Evolutionary conservation across 352 stramenopile species (phyloP).

Genomic region (Globisporangium paroecandrum): DNA sequence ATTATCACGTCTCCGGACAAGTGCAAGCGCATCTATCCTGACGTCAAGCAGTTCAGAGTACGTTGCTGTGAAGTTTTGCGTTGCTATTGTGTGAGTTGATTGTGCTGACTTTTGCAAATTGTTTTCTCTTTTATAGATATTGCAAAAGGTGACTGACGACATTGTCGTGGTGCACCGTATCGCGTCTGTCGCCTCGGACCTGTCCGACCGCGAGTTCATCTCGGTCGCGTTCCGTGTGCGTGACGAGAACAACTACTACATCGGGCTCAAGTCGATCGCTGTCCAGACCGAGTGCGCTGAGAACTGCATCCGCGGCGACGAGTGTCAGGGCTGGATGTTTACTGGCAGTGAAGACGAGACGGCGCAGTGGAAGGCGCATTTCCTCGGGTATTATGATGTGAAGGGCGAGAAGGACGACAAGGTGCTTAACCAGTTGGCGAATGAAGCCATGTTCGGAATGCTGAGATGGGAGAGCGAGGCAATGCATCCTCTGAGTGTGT

Average conservation of each 20-base stretch:
- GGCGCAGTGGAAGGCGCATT: constrained; percentile 71
- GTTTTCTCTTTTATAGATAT: constrained; percentile 30
- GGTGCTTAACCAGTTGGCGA: constrained; percentile 76
- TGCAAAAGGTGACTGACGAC: constrained; percentile 83
- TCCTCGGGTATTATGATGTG: constrained; percentile 79
- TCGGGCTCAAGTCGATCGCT: constrained; percentile 70
- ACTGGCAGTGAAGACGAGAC: constrained; percentile 62
- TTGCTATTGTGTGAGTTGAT: not conserved
- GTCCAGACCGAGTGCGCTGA: constrained; percentile 69
- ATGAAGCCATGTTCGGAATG: constrained; percentile 85
- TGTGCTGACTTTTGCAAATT: constrained; percentile 4
- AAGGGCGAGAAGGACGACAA: constrained; percentile 85
- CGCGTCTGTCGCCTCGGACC: constrained; percentile 63
- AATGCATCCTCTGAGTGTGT: constrained; percentile 77
- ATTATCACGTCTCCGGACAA: constrained; percentile 84
- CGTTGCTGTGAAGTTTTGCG: constrained; percentile 12
- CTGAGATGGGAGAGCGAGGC: constrained; percentile 84
- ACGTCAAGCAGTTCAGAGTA: constrained; percentile 80
- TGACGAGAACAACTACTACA: constrained; percentile 77
- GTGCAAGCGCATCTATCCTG: constrained; percentile 79
- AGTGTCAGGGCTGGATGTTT: constrained; percentile 85
- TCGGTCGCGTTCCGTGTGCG: constrained; percentile 71
- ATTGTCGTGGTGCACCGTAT: constrained; percentile 80
- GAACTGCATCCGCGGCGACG: constrained; percentile 78
- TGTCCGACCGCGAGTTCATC: constrained; percentile 77